Base-by-base conservation (phyloP, 768 basidiomycete species). In the Boletus coccyginus region DNA sequence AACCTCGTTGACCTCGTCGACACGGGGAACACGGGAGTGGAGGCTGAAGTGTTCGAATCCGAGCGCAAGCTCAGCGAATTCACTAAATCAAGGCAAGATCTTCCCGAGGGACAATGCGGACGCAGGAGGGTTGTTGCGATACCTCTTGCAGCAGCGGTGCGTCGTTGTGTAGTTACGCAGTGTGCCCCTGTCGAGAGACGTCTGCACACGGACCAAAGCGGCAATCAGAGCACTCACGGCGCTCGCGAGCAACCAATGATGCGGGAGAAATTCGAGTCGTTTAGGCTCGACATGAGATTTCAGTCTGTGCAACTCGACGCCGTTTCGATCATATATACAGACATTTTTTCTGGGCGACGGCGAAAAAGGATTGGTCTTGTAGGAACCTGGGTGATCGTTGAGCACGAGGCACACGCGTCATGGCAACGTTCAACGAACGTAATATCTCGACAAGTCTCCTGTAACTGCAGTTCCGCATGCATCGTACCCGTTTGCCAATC, bases 321-420 rank as follows among this genome's bases (percentile, higher is more conserved):
- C 96, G 62, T 93, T 84, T 33, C 87, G 82, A 73, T 98, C 97
- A 61, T 99, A 98, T 44, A 99, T 93, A 73, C 91, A 99, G 17
- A 90, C 91, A 68, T 78, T 94, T 90, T 73, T 92, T 91, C 73
- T 99, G 96, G 0, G 96, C 95, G 10, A 97, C 94, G 2, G 96
- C 96, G 66, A 89, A 94, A 72, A 88, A 91, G 0, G 90, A 88
- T 50, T 97, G 92, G 60, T 96, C 92, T 66, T 98, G 95, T 9
- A 99, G 74, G 66, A 94, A 98, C 17, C 90, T 94, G 51, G 21
- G 33, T 39, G 14, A 24, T 24, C 14, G 50, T 9, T 53, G 19
- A 47, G 44, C 16, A 42, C 21, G 16, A 32, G 6, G 6, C 49
- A 16, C 27, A 13, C 2, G 19, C 27, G 3, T 29, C 36, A 14